Evolutionary conservation across 176 grass and related monocot genomes (phyloP), one percentile per base, ranked within the genome.

Genomic region (Zoysia pacifica): DNA sequence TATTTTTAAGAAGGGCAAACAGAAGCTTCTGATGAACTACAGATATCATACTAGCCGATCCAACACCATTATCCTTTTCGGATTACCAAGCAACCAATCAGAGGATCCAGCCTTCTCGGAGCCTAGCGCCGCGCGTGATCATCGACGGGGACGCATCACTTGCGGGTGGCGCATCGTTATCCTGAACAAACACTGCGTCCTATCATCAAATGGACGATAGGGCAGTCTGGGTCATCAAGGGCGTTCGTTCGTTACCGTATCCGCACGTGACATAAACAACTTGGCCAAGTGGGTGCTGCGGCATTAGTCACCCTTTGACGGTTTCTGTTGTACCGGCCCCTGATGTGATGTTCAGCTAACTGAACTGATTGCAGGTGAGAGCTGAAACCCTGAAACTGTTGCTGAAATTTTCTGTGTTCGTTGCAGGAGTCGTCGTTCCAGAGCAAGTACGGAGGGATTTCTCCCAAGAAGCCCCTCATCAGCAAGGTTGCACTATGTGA

Each of bases 391-490:
- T 38, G 67, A 48, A 70, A 51, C 28, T 35, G 7, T 15, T 3
- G 4, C 10, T 70, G 55, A 2, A 2, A n/a, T 28, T 36, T 51
- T 0, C 7, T 5, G 2, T 75, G 55, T 11, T 48, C 3, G 15
- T 67, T 76, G 6, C 82, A 85, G 78, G 77, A 38, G 19, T 12
- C 82, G 15, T 43, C 82, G 15, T 43, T 16, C 2, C 64, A 78
- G 42, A 77, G 49, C 64, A 86, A 86, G 72, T 89, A 89, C 14
- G 87, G 87, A 15, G 87, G 82, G 45, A 89, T 85, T 20, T 70
- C 65, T 4, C 66, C 82, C 0, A 89, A 85, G 39, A 89, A 89
- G 16, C 82, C 82, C 3, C 72, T 89, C 5, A 89, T 89, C 40
- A 85, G 38, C 35, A 89, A 89, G 87, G 85, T 81, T 40, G 11